Evolutionary conservation across 352 stramenopile species (phyloP), one percentile per base, ranked within the genome.

Genomic region (Phytophthora nicotianae): DNA sequence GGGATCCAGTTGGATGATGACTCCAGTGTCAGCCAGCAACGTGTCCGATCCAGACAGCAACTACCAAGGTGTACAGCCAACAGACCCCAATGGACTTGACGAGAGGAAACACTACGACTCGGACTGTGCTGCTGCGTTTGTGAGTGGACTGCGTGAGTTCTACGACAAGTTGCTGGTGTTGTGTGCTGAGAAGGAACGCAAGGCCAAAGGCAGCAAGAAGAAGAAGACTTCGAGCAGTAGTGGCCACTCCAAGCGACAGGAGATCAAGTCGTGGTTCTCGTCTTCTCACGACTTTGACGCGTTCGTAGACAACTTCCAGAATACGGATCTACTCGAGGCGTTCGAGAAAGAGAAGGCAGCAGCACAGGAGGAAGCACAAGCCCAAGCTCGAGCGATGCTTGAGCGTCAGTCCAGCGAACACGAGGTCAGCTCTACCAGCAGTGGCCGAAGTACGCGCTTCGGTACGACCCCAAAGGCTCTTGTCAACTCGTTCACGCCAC

Each of bases 261-360:
- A 93, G 62, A 84, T 93, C 69, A 90, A 90, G 68, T 82, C 85
- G 32, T 93, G 85, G 85, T 93, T 93, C 40, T 91, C 83, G 37
- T 91, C 82, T 2, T 89, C 82, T 10, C 85, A 93, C 64, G 85
- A 93, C 19, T 91, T 89, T 40, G 85, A 93, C 51, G 75, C 79
- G 33, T 93, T 89, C 38, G 82, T 90, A n/a, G 75, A 91, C 50
- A 79, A 78, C n/a, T 91, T 93, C 29, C 54, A 83, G 14, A 72
- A 72, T 16, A 79, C 81, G 8, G 58, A 75, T 7, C 64, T 91
- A 40, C 79, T 86, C 19, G 32, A 74, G 26, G 61, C 56, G 27
- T 88, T 81, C 24, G 72, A 82, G 37, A 77, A 79, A 38, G 70
- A 85, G 20, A 75, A 74, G 27, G 65, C 57, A 11, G 65, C 57